Evolutionary conservation across 768 basidiomycete species (phyloP), one percentile per base, ranked within the genome.

Genomic region (Auriculariales sp.): DNA sequence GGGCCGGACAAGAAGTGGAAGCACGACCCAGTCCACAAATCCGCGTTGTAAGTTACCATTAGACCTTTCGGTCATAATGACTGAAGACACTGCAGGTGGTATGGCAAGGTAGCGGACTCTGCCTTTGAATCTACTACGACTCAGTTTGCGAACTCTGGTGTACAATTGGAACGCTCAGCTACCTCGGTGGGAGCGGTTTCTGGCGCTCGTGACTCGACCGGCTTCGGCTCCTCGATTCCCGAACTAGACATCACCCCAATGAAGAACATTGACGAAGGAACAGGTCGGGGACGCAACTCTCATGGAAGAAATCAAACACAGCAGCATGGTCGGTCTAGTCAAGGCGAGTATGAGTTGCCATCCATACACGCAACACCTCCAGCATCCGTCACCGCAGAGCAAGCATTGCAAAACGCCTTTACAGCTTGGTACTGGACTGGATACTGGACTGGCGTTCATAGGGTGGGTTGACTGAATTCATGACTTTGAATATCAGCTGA

Each of bases 371-470:
- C 60, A 15, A 59, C 64, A 12, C 55, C 64, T 4, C 69, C 64
- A 6, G 54, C 60, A 2, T 66, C 67, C 61, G 74, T 78, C 15
- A 72, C 69, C 54, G 77, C 74, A 55, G 83, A 89, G 53, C 83
- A 89, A 57, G 84, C 84, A 1, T 89, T 89, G 62, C 68, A 71
- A 24, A 77, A 78, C 45, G 87, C 85, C 3, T 55, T 87, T 58
- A 73, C 71, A 28, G 84, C 87, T 15, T 87, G 83, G 78, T 90
- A 89, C 61, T 89, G 87, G 86, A 70, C 72, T 22, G 87, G 86
- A 17, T 90, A 89, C 61, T 90, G 86, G 85, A 86, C 84, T 2
- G 85, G 85, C 1, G 72, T 87, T 44, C 89, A 88, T 58, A 81
- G 89, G 60, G 86, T 84, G 56, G 32, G 55, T 52, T 31, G 9